Percentiles rank a stretch among this genome's conserved stretches.
phyloP scores from a whole-genome alignment of 495 filamentous ascomycete species.

The Penicillium macrosclerotiorum region DNA sequence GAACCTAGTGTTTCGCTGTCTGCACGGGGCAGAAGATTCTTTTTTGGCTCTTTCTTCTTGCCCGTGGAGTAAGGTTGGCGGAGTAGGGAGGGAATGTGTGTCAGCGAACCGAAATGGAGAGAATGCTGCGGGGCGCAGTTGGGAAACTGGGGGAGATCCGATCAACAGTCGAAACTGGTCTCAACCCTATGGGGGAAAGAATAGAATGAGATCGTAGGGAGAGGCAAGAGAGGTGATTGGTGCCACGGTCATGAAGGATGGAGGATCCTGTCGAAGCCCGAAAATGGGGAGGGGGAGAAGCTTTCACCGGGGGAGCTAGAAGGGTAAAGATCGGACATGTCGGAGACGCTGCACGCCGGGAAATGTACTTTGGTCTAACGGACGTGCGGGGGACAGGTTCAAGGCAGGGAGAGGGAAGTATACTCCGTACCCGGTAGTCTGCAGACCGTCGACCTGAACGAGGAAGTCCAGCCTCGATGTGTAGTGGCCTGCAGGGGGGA shows the following conservation, averaged over 20 bases:
- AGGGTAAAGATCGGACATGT: constrained; percentile 31
- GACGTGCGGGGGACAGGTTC: constrained; percentile 21
- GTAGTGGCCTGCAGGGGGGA: too few relatives aligned
- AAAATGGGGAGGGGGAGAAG: constrained; percentile 16
- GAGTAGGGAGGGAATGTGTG: constrained; percentile 5
- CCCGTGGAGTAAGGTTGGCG: too few relatives aligned
- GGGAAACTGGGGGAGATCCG: constrained; percentile 5
- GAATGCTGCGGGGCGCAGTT: background rate
- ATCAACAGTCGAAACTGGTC: constrained; percentile 1
- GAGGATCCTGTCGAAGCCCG: constrained; percentile 8
- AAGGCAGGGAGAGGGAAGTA: constrained; percentile 1
- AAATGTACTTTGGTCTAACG: constrained; percentile 1
- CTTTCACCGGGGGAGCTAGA: constrained; percentile 30
- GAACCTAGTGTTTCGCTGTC: too few relatives aligned
- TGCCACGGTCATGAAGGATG: constrained; percentile 1
- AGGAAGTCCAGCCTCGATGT: too few relatives aligned
- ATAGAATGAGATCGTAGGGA: background rate
- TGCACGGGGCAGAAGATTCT: too few relatives aligned
- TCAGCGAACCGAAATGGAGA: background rate
- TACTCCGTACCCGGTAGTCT: too few relatives aligned
- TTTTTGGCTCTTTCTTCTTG: too few relatives aligned
- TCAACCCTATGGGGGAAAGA: constrained; percentile 7
- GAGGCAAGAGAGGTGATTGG: constrained; percentile 15
- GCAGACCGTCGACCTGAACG: too few relatives aligned
- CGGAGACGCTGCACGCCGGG: background rate